phyloP scores from a whole-genome alignment of 2,329 filamentous ascomycete species.

The Aspergillus caelatus region DNA sequence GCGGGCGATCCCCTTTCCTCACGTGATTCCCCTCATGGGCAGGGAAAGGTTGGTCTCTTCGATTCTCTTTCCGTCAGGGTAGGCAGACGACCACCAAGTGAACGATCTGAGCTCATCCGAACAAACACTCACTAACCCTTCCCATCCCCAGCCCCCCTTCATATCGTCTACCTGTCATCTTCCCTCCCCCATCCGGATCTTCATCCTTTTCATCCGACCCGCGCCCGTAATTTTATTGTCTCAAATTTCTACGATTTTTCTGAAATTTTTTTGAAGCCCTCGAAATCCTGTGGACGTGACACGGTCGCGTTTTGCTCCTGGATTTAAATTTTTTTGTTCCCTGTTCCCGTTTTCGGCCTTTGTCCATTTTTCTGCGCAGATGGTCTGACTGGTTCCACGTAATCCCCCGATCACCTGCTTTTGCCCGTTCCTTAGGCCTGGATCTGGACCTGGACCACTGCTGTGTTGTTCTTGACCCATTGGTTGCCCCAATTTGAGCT shows the following conservation, averaged over 20 bases:
- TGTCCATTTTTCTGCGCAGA: constrained; percentile 20
- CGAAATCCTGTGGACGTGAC: background rate
- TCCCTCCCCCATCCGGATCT: constrained; percentile 3
- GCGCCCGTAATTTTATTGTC: background rate
- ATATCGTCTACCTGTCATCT: constrained; percentile 5
- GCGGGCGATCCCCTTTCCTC: background rate
- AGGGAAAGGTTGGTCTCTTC: background rate
- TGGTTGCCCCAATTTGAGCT: background rate
- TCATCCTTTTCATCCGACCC: background rate
- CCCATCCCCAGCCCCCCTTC: background rate
- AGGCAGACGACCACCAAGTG: constrained; percentile 2
- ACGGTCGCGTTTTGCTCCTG: constrained; percentile 10
- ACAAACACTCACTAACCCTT: background rate
- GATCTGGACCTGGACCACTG: constrained; percentile 9
- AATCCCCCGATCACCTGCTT: constrained; percentile 11
- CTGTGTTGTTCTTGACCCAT: constrained; percentile 8
- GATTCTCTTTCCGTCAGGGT: background rate
- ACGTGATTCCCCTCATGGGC: background rate
- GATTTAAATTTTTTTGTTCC: constrained; percentile 9
- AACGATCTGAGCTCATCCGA: constrained; percentile 1
- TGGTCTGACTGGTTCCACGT: constrained; percentile 26
- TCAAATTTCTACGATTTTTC: constrained; percentile 5
- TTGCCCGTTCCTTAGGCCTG: background rate
- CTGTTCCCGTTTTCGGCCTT: constrained; percentile 14
- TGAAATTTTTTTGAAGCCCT: background rate